Evolutionary conservation across 805 yeast genomes (phyloP), one percentile per base, ranked within the genome.

Genomic region (Pichia nanzhaoensis): DNA sequence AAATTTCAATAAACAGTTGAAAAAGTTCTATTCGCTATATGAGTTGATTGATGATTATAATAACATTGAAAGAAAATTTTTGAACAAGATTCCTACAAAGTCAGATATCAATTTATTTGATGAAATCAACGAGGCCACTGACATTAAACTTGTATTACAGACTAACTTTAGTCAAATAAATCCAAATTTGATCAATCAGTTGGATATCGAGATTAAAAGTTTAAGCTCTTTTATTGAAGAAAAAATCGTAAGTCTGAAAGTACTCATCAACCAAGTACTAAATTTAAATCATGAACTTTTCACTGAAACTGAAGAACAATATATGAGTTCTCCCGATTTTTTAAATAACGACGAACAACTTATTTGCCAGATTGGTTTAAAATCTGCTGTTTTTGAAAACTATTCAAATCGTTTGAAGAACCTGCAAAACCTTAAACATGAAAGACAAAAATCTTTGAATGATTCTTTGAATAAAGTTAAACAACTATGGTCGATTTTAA

Each of bases 401-500:
- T 57, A 57, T 32, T 19, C 37, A 16, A 37, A 42, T 1, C 39
- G 50, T 32, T 41, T 55, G 17, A 32, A 32, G 2, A 32, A 34
- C 5, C 52, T 76, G 7, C 51, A 57, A 13, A 50, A 55, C 9
- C 58, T 68, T 14, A 70, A 62, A 49, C 59, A 55, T 3, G 53
- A 60, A 3, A 69, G 76, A 50, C 67, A 71, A 50, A 48, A 51
- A 22, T 65, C 64, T 41, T 63, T 65, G 51, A 64, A 68, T 8
- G 49, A 54, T 21, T 67, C 63, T 47, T 49, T 65, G 34, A 39
- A 51, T 2, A 55, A 62, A 22, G 69, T 76, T 47, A 56, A 58
- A 24, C 59, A 58, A 3, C 57, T 75, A 19, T 76, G 78, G 80
- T 63, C 60, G 4, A 69, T 70, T 45, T 58, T 75, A 10, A 71